A percentile compares a stretch with the other conserved stretches of the same genome.
phyloP scores from a whole-genome alignment of 2,329 filamentous ascomycete species.

The Xylaria sp. region DNA sequence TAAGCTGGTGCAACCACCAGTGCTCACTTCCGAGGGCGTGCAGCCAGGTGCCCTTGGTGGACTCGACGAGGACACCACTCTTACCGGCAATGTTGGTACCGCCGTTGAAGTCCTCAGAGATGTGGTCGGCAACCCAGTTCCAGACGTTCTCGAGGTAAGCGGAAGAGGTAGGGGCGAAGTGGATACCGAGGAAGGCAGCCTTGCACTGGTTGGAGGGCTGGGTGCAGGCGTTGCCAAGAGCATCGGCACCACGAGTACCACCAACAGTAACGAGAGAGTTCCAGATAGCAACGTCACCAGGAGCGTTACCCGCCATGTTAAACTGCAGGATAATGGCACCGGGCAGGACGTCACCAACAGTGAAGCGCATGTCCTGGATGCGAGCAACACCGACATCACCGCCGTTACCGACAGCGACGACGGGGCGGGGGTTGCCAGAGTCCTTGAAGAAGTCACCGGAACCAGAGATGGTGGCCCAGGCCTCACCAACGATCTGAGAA shows the following conservation, averaged over 20 bases:
- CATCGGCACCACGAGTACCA: slow-evolving; percentile 33
- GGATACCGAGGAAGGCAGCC: slow-evolving; percentile 43
- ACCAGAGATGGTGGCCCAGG: slow-evolving; percentile 48
- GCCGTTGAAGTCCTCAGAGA: slow-evolving; percentile 42
- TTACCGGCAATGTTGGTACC: slow-evolving; percentile 43
- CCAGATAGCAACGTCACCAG: slow-evolving; percentile 33
- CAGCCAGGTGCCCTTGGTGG: slow-evolving; percentile 45
- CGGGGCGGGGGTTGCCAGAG: slow-evolving; percentile 46
- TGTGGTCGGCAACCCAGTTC: slow-evolving; percentile 51
- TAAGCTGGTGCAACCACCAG: slow-evolving; percentile 54
- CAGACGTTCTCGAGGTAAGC: slow-evolving; percentile 51
- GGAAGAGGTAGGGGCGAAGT: slow-evolving; percentile 42
- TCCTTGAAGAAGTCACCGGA: slow-evolving; percentile 47
- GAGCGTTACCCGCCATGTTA: slow-evolving; percentile 33
- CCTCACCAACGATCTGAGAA: slow-evolving; percentile 49
- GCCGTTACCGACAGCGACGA: slow-evolving; percentile 52
- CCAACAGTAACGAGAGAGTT: slow-evolving; percentile 37
- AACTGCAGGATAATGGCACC: slow-evolving; percentile 56
- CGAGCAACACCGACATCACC: slow-evolving; percentile 58
- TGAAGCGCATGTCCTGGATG: slow-evolving; percentile 60
- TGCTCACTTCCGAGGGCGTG: slow-evolving; percentile 51
- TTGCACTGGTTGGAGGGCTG: slow-evolving; percentile 36
- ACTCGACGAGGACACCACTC: slow-evolving; percentile 43
- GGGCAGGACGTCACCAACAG: slow-evolving; percentile 53
- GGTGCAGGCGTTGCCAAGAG: slow-evolving; percentile 28